These are phyloP conservation scores for Diplogelasinospora grovesii DNA, from an alignment of 495 filamentous ascomycete genomes.

Conservation along the genomic window DNA sequence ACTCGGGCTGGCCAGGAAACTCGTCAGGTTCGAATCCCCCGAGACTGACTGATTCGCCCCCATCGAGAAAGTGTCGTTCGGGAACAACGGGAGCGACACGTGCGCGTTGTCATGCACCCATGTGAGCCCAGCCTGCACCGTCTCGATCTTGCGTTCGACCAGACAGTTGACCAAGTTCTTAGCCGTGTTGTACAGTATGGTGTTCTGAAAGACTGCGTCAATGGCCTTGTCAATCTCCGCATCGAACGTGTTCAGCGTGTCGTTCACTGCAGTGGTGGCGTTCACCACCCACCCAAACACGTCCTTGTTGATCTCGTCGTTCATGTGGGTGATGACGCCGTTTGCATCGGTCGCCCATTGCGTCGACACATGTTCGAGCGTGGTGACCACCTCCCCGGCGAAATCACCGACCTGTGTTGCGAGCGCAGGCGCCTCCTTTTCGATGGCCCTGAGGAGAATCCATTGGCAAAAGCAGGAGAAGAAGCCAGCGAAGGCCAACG, in stretches of 20 bases:
- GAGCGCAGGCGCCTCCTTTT: constrained; percentile 70
- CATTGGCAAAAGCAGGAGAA: constrained; percentile 81
- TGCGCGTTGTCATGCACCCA: constrained; percentile 86
- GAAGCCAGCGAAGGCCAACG: constrained; percentile 77
- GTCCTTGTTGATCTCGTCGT: constrained; percentile 70
- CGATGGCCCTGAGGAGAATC: constrained; percentile 63
- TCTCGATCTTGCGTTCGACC: constrained; percentile 65
- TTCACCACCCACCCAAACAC: constrained; percentile 85
- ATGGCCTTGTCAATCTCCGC: constrained; percentile 63
- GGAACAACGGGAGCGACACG: constrained; percentile 69
- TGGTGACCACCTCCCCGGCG: constrained; percentile 66
- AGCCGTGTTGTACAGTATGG: constrained; percentile 66
- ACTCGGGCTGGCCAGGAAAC: constrained; percentile 69
- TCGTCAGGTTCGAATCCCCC: constrained; percentile 50
- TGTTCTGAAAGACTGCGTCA: constrained; percentile 72
- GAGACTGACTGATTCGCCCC: constrained; percentile 62
- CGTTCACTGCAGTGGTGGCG: constrained; percentile 71
- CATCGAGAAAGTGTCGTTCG: constrained; percentile 74
- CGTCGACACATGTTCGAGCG: constrained; percentile 64
- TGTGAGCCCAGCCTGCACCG: constrained; percentile 75
- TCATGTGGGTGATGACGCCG: constrained; percentile 57
- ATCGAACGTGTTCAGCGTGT: constrained; percentile 78
- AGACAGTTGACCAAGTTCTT: constrained; percentile 68
- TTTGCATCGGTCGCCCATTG: constrained; percentile 77
- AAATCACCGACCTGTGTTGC: constrained; percentile 73